Percentiles rank a stretch among this genome's conserved stretches.
Conservation (phyloP, 495 filamentous ascomycete genomes). For the Jackrogersella multiformis region DNA sequence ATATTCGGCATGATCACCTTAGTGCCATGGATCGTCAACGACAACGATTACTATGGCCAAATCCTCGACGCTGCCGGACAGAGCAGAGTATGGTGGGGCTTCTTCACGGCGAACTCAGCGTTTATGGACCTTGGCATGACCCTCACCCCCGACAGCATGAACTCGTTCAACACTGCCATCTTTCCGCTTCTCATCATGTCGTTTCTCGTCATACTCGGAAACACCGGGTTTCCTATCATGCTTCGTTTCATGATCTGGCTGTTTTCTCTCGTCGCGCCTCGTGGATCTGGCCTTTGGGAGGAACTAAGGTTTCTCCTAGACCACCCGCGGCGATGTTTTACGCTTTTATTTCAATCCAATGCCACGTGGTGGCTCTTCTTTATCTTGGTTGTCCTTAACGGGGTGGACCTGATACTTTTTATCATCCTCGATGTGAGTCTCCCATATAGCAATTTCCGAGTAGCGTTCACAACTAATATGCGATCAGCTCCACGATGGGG, state of each 20-base stretch:
- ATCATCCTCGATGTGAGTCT: conserved; percentile 83
- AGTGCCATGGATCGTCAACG: conserved; percentile 79
- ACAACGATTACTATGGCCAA: conserved; percentile 63
- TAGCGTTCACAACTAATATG: conserved; percentile 30
- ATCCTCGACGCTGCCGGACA: conserved; percentile 69
- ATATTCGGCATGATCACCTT: conserved; percentile 75
- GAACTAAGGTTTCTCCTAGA: conserved; percentile 90
- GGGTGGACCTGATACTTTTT: conserved; percentile 85
- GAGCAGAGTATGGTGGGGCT: conserved; percentile 84
- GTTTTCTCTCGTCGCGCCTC: conserved; percentile 64
- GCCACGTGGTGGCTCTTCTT: conserved; percentile 98
- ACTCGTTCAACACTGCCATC: conserved; percentile 78
- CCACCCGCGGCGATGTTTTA: conserved; percentile 94
- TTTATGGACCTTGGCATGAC: conserved; percentile 92
- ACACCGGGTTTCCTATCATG: conserved; percentile 94
- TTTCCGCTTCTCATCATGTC: conserved; percentile 77
- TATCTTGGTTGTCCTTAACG: conserved; percentile 83
- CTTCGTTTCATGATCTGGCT: conserved; percentile 90
- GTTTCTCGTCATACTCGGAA: conserved; percentile 90
- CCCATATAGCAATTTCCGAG: not conserved
- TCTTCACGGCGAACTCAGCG: conserved; percentile 83
- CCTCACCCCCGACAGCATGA: conserved; percentile 91
- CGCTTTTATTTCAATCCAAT: conserved; percentile 84
- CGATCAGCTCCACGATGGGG: conserved; percentile 70
- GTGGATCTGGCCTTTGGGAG: conserved; percentile 77